These are phyloP conservation scores for Pleurotus cornucopiae DNA, from an alignment of 768 basidiomycete species.

Conservation along the genomic window DNA sequence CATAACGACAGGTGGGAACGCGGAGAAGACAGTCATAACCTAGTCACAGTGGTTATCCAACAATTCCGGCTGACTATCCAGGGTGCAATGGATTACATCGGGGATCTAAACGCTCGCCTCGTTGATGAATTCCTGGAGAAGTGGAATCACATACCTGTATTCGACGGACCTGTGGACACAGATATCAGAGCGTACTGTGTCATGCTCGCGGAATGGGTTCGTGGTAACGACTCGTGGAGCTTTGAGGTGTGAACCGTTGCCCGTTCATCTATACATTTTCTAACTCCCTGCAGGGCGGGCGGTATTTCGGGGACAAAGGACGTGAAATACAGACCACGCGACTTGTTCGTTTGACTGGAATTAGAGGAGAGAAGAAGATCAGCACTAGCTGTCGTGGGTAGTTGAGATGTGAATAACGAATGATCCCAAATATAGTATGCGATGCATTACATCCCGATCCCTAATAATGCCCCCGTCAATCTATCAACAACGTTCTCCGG, in stretches of 20 bases:
- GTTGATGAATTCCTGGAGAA: constrained; percentile 30
- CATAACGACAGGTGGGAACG: too few relatives aligned
- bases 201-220: constrained; percentile 48
- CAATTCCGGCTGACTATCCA: constrained; percentile 33
- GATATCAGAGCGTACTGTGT: constrained; percentile 37
- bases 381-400: too few relatives aligned
- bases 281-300: too few relatives aligned
- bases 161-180: constrained; percentile 34
- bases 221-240: constrained; percentile 46
- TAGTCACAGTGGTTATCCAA: constrained; percentile 49
- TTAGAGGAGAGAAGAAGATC: too few relatives aligned
- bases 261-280: too few relatives aligned
- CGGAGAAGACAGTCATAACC: constrained; percentile 33
- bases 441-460: constrained; percentile 30
- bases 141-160: constrained; percentile 33
- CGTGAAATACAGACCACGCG: too few relatives aligned
- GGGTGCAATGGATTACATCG: constrained; percentile 35
- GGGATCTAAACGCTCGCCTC: constrained; percentile 27
- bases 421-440: too few relatives aligned
- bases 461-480: constrained; percentile 60
- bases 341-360: too few relatives aligned
- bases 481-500: constrained; percentile 77
- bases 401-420: too few relatives aligned
- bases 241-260: constrained; percentile 24
- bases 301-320: too few relatives aligned